Evolutionary conservation across 1,284 basidiomycete genomes (phyloP).

Genomic region (Sphagnurus paluster): DNA sequence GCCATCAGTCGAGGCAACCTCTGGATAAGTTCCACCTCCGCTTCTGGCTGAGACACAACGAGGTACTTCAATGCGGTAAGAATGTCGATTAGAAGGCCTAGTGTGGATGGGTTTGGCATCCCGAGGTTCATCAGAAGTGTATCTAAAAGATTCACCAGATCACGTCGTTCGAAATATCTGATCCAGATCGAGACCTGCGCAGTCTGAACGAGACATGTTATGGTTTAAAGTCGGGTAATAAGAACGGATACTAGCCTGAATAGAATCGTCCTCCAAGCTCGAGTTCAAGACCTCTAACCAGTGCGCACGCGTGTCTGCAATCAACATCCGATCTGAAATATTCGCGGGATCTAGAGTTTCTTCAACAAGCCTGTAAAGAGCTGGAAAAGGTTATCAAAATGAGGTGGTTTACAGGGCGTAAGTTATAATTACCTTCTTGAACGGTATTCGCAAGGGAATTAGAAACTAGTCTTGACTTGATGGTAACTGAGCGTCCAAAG

Average conservation of each 20-base stretch:
- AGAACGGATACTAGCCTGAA: conserved; percentile 15
- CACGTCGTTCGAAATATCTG: conserved; percentile 39
- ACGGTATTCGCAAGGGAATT: conserved; percentile 21
- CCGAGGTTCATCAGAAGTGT: conserved; percentile 19
- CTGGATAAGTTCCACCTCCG: conserved; percentile 26
- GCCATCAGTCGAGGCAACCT: conserved; percentile 33
- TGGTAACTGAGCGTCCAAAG: conserved; percentile 31
- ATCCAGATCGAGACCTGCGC: conserved; percentile 44
- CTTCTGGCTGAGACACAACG: conserved; percentile 18
- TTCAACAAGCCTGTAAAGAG: conserved; percentile 20
- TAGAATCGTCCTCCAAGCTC: conserved; percentile 5
- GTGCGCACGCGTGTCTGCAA: conserved; percentile 31
- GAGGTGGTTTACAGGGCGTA: too few relatives aligned
- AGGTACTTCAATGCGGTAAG: conserved; percentile 31
- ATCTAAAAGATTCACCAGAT: conserved; percentile 41
- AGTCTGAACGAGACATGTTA: conserved; percentile 26
- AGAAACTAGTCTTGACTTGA: conserved; percentile 35
- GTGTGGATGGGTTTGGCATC: conserved; percentile 14
- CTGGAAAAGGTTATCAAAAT: conserved; percentile 14
- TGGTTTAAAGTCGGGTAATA: neutral
- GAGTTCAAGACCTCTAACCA: conserved; percentile 32
- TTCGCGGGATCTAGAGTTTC: conserved; percentile 26
- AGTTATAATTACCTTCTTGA: conserved; percentile 41
- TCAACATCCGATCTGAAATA: conserved; percentile 29
- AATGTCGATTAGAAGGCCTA: conserved; percentile 30